Base-by-base conservation (phyloP, 148 eudicot genomes). In the Rhododendron ovatum region DNA sequence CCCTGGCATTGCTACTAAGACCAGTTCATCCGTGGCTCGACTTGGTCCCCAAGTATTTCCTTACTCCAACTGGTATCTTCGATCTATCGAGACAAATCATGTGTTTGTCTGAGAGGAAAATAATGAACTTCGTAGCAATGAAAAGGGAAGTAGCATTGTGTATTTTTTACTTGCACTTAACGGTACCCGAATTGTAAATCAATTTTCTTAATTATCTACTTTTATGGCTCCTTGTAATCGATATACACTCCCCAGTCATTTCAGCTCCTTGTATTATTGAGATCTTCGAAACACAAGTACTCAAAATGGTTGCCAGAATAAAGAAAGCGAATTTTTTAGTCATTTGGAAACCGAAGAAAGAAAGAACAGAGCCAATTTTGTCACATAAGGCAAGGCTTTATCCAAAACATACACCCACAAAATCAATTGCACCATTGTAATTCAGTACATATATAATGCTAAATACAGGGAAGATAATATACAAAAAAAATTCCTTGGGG, bases 401-500 rank as follows among this genome's bases (percentile, higher is more conserved):
- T 76, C 50, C 18, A 43, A 35, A 28, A 28, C 28, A 47, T 5
- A 17, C 2, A 10, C 13, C 8, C 14, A 10, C 75, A 75, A 82
- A 61, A 85, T 80, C 61, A 83, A 28, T 82, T 82, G 83, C 76
- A 83, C 80, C 74, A 82, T 83, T 80, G 75, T 41, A 78, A 80
- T 83, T 43, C 81, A 87, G 82, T 85, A 83, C 85, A 88, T 45
- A 51, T 67, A 65, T 14, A 71, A 79, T 61, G 83, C 67, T 45
- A 51, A 69, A 81, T 74, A 84, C 51, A 84, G 48, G 71, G 80
- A 90, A 65, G 57, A 78, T 33, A 65, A 41, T 85, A 24, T 88
- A 87, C 84, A 89, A 82, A 87, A 86, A 83, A 83, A 9, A 18
- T 11, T 28, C 48, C 28, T 55, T 69, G 69, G 80, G 84, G 57